These are phyloP conservation scores for Cladosporium sp. DNA, from an alignment of 2,329 filamentous ascomycete species.

Conservation along the genomic window DNA sequence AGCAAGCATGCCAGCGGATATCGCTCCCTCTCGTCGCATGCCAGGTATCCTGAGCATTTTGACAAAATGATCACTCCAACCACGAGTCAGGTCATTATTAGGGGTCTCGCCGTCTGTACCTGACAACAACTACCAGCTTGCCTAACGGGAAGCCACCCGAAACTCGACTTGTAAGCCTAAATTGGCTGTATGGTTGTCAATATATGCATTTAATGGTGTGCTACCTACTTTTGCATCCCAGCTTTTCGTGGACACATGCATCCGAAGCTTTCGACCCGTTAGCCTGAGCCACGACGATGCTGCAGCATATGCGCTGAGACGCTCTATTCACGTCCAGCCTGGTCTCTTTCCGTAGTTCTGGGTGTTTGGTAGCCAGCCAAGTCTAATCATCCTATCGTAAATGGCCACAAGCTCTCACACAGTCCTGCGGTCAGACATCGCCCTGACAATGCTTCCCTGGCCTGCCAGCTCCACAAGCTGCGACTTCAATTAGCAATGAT, in stretches of 20 bases:
- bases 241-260: background rate
- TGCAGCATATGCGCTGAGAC: background rate
- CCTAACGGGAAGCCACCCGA: background rate
- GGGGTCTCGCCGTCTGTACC: background rate
- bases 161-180: background rate
- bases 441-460: constrained; percentile 82
- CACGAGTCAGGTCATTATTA: background rate
- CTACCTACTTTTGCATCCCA: background rate
- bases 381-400: background rate
- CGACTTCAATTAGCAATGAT: constrained; percentile 16
- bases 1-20: background rate
- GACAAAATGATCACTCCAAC: background rate
- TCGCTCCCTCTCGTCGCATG: background rate
- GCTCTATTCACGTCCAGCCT: background rate
- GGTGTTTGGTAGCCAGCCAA: background rate
- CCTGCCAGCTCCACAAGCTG: constrained; percentile 87
- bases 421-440: constrained; percentile 94
- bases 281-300: background rate
- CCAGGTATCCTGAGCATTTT: background rate
- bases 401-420: constrained; percentile 56
- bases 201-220: background rate
- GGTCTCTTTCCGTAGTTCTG: background rate
- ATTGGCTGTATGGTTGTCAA: background rate
- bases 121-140: background rate
- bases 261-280: background rate